Conservation (phyloP, 495 filamentous ascomycete genomes). For the Echria macrotheca region DNA sequence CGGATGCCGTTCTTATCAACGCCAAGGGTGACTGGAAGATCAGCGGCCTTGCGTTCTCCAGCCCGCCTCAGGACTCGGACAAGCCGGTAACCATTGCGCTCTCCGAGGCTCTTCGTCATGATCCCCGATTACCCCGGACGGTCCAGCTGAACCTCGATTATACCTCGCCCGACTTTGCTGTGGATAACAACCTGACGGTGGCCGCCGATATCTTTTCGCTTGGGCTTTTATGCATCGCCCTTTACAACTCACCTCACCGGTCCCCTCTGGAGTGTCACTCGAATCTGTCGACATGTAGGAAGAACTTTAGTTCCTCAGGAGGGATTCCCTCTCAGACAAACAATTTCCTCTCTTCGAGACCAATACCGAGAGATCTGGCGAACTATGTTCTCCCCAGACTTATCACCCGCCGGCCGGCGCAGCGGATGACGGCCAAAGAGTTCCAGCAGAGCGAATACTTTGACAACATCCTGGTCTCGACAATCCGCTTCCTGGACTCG, state of each 20-base stretch:
- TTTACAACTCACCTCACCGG: slow-evolving; percentile 88
- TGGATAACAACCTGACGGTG: slow-evolving; percentile 76
- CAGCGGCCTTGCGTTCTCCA: slow-evolving; percentile 84
- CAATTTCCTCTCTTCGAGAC: slow-evolving; percentile 72
- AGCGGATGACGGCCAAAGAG: slow-evolving; percentile 80
- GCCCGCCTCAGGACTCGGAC: slow-evolving; percentile 63
- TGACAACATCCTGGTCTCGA: slow-evolving; percentile 91
- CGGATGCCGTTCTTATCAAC: slow-evolving; percentile 92
- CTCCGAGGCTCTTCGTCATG: slow-evolving; percentile 75
- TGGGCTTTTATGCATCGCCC: slow-evolving; percentile 77
- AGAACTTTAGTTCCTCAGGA: slow-evolving; percentile 68
- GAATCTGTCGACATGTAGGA: slow-evolving; percentile 74
- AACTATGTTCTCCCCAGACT: slow-evolving; percentile 71
- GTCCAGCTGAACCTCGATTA: slow-evolving; percentile 92
- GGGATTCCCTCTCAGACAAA: slow-evolving; percentile 72
- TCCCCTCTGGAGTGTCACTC: slow-evolving; percentile 79
- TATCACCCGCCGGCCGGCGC: slow-evolving; percentile 78
- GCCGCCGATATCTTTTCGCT: slow-evolving; percentile 89
- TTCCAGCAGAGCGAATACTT: slow-evolving; percentile 95
- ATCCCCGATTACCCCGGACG: slow-evolving; percentile 72
- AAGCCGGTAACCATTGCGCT: slow-evolving; percentile 70
- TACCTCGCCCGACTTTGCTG: slow-evolving; percentile 84
- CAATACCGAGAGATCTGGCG: slow-evolving; percentile 73
- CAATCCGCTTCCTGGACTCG: slow-evolving; percentile 87
- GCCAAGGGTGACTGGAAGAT: slow-evolving; percentile 98